Conservation (phyloP, 2,329 filamentous ascomycete species). For the Trichoderma sp. region DNA sequence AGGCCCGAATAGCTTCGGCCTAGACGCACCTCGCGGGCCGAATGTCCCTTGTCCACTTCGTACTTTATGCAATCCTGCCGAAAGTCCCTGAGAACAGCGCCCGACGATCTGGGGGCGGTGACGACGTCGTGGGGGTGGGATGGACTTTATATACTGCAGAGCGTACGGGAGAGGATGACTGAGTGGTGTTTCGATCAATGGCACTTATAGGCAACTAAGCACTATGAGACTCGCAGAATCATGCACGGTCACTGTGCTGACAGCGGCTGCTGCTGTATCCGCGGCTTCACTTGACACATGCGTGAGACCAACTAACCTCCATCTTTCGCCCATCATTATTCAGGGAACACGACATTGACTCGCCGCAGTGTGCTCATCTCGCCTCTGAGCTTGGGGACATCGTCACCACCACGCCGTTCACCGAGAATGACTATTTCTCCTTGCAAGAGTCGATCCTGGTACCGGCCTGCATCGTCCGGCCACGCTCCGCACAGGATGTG, state of each 20-base stretch:
- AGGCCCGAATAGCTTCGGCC: conserved; percentile 14
- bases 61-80: neutral
- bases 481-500: conserved; percentile 34
- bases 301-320: neutral
- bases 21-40: conserved; percentile 14
- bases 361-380: conserved; percentile 2
- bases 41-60: conserved; percentile 14
- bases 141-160: neutral
- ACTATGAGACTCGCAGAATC: conserved; percentile 18
- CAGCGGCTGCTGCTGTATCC: conserved; percentile 6
- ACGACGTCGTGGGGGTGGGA: neutral
- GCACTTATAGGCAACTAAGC: neutral
- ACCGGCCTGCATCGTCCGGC: conserved; percentile 27
- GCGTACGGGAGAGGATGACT: neutral
- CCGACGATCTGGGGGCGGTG: neutral
- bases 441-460: neutral
- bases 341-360: neutral
- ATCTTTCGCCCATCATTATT: neutral
- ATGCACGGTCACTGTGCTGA: neutral
- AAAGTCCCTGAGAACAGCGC: too few species aligned
- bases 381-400: conserved; percentile 5
- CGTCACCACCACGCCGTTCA: conserved; percentile 19
- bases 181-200: neutral
- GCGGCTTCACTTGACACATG: conserved; percentile 10
- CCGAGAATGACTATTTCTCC: conserved; percentile 13